These are phyloP conservation scores for Blastobotrys petasosporus DNA, from an alignment of 1,139 yeast species.

Conservation along the genomic window DNA sequence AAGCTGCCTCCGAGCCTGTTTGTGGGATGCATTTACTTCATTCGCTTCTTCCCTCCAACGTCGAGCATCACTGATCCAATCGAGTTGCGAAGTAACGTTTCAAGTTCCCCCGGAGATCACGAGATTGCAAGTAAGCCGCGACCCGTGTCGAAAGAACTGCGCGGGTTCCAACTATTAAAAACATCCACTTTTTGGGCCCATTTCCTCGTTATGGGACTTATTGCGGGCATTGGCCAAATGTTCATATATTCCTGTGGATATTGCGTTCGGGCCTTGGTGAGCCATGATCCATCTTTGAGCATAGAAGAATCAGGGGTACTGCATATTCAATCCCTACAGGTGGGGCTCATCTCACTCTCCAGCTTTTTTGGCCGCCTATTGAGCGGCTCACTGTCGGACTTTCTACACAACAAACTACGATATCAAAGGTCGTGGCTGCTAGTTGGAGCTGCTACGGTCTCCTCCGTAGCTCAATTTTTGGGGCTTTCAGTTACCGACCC, in stretches of 20 bases:
- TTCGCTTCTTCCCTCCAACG: slow-evolving; percentile 19
- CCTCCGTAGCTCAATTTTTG: slow-evolving; percentile 36
- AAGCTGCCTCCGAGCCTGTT: slow-evolving; percentile 30
- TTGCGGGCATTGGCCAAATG: slow-evolving; percentile 74
- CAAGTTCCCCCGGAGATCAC: slow-evolving; percentile 7
- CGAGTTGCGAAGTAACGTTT: slow-evolving; percentile 6
- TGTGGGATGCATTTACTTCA: slow-evolving; percentile 24
- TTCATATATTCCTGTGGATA: slow-evolving; percentile 72
- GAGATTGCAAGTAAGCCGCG: slow-evolving; percentile 4
- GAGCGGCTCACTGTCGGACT: slow-evolving; percentile 65
- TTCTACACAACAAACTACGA: slow-evolving; percentile 45
- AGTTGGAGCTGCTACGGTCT: slow-evolving; percentile 39
- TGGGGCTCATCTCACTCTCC: slow-evolving; percentile 59
- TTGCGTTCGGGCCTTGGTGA: slow-evolving; percentile 49
- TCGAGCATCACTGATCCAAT: slow-evolving; percentile 12
- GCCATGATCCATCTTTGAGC: slow-evolving; percentile 12
- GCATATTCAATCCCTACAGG: slow-evolving; percentile 60
- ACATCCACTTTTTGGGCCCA: slow-evolving; percentile 35
- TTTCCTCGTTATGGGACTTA: slow-evolving; percentile 47
- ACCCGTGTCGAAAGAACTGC: slow-evolving; percentile 16
- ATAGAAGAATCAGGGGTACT: slow-evolving; percentile 13
- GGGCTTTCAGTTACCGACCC: slow-evolving; percentile 33
- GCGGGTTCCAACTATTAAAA: slow-evolving; percentile 26
- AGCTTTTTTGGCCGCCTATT: slow-evolving; percentile 64
- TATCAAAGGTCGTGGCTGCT: slow-evolving; percentile 67